Percentiles rank a stretch among this genome's conserved stretches.
These are phyloP conservation scores for Prototheca wickerhamii DNA, from an alignment of 163 green algal species.

Conservation along the genomic window DNA sequence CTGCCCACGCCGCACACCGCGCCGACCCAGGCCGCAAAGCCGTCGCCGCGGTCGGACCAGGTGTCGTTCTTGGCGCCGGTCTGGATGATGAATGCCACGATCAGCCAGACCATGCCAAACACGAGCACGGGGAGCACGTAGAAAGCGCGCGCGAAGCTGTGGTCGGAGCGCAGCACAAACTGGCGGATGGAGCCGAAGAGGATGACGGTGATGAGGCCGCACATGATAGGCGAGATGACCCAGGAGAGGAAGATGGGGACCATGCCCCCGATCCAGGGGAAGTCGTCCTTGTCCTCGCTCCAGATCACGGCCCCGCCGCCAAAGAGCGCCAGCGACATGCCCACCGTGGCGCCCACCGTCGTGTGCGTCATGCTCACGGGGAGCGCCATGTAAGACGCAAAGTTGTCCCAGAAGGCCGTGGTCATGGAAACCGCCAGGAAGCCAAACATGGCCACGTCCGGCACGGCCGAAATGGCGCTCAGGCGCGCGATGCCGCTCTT, in stretches of 20 bases:
- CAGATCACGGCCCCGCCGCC: slow-evolving; percentile 43
- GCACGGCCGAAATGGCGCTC: slow-evolving; percentile 10
- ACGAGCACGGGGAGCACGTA: slow-evolving; percentile 21
- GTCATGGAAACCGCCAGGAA: slow-evolving; percentile 36
- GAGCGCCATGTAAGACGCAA: slow-evolving; percentile 24
- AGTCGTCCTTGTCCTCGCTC: slow-evolving; percentile 21
- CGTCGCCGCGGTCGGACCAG: slow-evolving; percentile 21
- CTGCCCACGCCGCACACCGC: slow-evolving; percentile 24
- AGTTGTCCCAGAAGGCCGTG: slow-evolving; percentile 28
- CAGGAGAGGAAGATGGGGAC: slow-evolving; percentile 39
- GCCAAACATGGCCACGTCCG: slow-evolving; percentile 34
- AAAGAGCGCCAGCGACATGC: slow-evolving; percentile 33
- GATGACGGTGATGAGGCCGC: slow-evolving; percentile 26
- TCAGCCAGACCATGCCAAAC: slow-evolving; percentile 18
- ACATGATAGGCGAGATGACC: slow-evolving; percentile 40
- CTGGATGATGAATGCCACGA: slow-evolving; percentile 36
- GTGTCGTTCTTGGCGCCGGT: slow-evolving; percentile 17
- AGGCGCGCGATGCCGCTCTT: slow-evolving; percentile 24
- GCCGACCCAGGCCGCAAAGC: slow-evolving; percentile 21
- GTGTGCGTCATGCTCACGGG: slow-evolving; percentile 45
- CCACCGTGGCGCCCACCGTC: slow-evolving; percentile 40
- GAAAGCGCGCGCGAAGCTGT: slow-evolving; percentile 29
- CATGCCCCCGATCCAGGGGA: slow-evolving; percentile 44
- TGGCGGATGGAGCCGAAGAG: slow-evolving; percentile 30
- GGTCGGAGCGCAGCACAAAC: slow-evolving; percentile 24